Evolutionary conservation across 2,329 filamentous ascomycete genomes (phyloP).

Genomic region (Pseudocercospora fijiensis): DNA sequence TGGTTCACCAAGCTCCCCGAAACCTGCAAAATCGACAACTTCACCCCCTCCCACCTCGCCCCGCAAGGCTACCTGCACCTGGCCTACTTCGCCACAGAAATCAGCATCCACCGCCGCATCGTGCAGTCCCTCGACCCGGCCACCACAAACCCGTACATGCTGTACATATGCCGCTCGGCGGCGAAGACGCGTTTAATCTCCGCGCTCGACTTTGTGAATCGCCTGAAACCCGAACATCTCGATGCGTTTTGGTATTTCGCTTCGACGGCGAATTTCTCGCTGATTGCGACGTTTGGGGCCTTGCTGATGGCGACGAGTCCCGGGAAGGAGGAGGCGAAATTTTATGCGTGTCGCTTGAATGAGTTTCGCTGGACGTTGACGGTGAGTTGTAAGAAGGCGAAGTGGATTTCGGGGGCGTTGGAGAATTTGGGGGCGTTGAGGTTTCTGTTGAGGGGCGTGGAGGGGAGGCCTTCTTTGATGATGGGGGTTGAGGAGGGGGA

Average conservation of each 20-base stretch:
- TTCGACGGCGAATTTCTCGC: constrained; percentile 84
- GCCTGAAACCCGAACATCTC: constrained; percentile 79
- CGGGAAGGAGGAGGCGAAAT: constrained; percentile 83
- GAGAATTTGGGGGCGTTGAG: constrained; percentile 47
- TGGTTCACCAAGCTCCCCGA: constrained; percentile 73
- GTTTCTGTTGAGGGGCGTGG: constrained; percentile 46
- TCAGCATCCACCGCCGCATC: constrained; percentile 86
- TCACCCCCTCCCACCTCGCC: constrained; percentile 44
- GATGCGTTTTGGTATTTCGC: constrained; percentile 92
- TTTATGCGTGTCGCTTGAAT: constrained; percentile 79
- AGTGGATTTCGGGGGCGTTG: constrained; percentile 49
- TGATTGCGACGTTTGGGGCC: constrained; percentile 91
- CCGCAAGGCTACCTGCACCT: constrained; percentile 71
- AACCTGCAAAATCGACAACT: constrained; percentile 63
- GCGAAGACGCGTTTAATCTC: constrained; percentile 93
- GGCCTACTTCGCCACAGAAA: constrained; percentile 91
- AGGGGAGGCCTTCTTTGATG: constrained; percentile 43
- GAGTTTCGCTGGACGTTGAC: constrained; percentile 95
- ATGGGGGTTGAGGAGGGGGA: not conserved
- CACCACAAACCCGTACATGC: constrained; percentile 68
- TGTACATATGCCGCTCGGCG: constrained; percentile 88
- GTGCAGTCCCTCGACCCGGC: constrained; percentile 70
- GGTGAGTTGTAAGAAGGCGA: constrained; percentile 73
- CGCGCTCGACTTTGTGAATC: constrained; percentile 96
- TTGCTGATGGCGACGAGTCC: constrained; percentile 87